Percentiles rank a stretch among this genome's conserved stretches.
Conservation (phyloP, 2,329 filamentous ascomycete species). For the Penicillium polonicum region DNA sequence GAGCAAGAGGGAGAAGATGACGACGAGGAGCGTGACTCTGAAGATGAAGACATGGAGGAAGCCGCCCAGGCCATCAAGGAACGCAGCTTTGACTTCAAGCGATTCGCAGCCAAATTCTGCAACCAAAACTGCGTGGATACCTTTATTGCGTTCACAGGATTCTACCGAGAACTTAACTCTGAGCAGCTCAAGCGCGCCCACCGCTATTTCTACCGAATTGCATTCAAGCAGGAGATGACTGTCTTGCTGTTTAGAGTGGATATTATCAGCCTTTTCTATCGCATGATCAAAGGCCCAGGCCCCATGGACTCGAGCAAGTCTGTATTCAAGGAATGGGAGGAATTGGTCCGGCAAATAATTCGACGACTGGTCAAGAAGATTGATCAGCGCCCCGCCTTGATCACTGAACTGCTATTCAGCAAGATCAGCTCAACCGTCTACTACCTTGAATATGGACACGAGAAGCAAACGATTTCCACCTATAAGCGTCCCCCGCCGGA, state of each 20-base stretch:
- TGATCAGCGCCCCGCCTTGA: conserved; percentile 76
- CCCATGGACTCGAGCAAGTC: conserved; percentile 65
- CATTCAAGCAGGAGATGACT: conserved; percentile 90
- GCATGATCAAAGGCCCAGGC: conserved; percentile 86
- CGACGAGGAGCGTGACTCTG: conserved; percentile 58
- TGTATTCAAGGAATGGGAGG: conserved; percentile 87
- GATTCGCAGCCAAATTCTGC: conserved; percentile 77
- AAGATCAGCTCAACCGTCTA: conserved; percentile 81
- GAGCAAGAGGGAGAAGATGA: conserved; percentile 56
- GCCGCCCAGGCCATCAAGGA: conserved; percentile 73
- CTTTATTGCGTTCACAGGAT: conserved; percentile 75
- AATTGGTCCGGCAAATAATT: conserved; percentile 80
- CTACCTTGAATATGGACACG: conserved; percentile 87
- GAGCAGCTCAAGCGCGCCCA: conserved; percentile 87
- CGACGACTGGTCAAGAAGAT: conserved; percentile 80
- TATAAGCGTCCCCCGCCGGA: conserved; percentile 72
- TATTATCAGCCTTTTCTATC: conserved; percentile 82
- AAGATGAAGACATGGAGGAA: conserved; percentile 70
- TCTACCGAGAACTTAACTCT: conserved; percentile 75
- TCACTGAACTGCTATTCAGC: conserved; percentile 92
- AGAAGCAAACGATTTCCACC: conserved; percentile 69
- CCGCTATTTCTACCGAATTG: conserved; percentile 88
- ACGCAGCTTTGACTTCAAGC: conserved; percentile 88
- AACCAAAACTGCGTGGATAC: conserved; percentile 85
- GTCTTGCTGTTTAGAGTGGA: conserved; percentile 88